Evolutionary conservation across 306 rosid species (phyloP).

Genomic region (Citrullus mucosospermus): DNA sequence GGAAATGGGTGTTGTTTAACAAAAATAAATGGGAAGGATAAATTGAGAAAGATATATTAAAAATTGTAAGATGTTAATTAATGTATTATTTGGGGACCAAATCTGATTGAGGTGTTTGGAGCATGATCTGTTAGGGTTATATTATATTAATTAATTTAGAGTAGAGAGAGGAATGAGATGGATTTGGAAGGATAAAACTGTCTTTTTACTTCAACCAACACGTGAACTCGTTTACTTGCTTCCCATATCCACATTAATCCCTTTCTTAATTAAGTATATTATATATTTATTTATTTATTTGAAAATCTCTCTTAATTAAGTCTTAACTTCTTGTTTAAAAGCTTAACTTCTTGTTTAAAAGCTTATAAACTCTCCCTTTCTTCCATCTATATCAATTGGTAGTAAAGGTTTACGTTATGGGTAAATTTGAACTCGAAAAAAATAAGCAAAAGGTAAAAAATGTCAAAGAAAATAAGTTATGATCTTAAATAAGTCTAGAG

Average conservation of each 20-base stretch:
- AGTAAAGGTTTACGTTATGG: too few species aligned
- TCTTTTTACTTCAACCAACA: neutral
- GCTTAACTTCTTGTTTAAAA: too few species aligned
- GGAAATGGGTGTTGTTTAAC: slow-evolving; percentile 2
- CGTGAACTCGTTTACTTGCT: neutral
- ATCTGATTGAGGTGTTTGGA: slow-evolving; percentile 63
- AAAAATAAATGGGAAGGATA: slow-evolving; percentile 11
- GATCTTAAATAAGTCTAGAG: too few species aligned
- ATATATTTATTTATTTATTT: too few species aligned
- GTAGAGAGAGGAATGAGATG: slow-evolving; percentile 38
- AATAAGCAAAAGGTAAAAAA: too few species aligned
- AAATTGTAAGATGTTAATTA: neutral
- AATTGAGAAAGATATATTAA: slow-evolving; percentile 5
- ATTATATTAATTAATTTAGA: slow-evolving; percentile 68
- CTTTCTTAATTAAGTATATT: neutral
- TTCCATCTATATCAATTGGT: too few species aligned
- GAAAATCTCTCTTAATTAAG: too few species aligned
- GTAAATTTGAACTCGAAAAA: too few species aligned
- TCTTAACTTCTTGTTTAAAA: too few species aligned
- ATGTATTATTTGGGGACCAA: slow-evolving; percentile 25
- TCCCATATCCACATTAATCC: neutral
- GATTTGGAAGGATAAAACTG: neutral
- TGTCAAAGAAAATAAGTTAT: too few species aligned
- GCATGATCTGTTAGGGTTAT: slow-evolving; percentile 91
- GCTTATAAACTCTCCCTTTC: too few species aligned